Base-by-base conservation (phyloP, 768 basidiomycete genomes). In the Mycena alexandri region DNA sequence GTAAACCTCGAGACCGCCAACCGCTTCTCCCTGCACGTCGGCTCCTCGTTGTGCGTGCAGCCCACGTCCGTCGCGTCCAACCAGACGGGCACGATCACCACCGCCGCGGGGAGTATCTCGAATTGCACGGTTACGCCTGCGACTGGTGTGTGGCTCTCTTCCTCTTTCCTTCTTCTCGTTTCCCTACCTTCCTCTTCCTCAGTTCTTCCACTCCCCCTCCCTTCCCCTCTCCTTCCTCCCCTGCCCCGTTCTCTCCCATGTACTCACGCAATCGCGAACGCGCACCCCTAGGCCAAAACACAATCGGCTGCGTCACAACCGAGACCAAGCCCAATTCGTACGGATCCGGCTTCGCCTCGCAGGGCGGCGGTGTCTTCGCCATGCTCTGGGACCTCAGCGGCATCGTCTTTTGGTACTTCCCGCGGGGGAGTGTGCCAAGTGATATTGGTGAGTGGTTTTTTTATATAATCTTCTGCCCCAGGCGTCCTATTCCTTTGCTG, bases 351-450 rank as follows among this genome's bases (percentile, higher is more conserved):
- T 79, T 79, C 46, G 65, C 73, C 0, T 10, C 33, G 3, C 72
- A 72, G 38, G 87, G 88, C n/a, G 89, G 89, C 8, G 89, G 89
- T 6, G 87, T 90, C 2, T 90, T 81, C 76, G 86, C 88, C 7
- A 81, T 86, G 16, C 86, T 87, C 61, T 87, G 87, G 66, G 87
- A 88, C 33, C 75, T 77, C 12, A 73, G 79, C 0, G 86, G 86
- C 21, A 80, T 87, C 43, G 85, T 75, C 82, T 84, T 67, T 25
- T 58, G 65, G 66, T 62, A 61, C 59, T 56, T 92, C 79, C 80
- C 83, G 14, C 84, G 91, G 59, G 75, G 75, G 61, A 79, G 80
- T 41, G 87, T 90, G 67, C 90, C 90, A 33, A 68, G 76, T 53
- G 89, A 92, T 73, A 87, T 92, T 76, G 81, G 80, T n/a, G n/a